A percentile compares a stretch with the other conserved stretches of the same genome.
phyloP scores from a whole-genome alignment of 495 filamentous ascomycete species.

The Tuber magnatum region DNA sequence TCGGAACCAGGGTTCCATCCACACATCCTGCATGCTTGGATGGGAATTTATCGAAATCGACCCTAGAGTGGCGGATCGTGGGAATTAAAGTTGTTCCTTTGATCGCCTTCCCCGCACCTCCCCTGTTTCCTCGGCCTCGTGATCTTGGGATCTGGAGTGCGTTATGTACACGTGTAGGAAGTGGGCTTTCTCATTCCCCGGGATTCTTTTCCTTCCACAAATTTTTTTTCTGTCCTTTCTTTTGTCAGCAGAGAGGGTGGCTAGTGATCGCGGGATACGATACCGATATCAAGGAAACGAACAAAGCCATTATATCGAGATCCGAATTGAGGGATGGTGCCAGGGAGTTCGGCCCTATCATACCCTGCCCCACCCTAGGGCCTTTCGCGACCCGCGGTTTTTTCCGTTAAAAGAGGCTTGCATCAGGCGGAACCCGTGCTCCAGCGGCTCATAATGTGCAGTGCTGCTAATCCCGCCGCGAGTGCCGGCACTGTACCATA shows the following conservation, averaged over 20 bases:
- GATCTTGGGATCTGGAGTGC: neutral
- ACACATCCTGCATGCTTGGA: conserved; percentile 1
- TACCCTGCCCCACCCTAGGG: neutral
- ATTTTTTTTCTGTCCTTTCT: neutral
- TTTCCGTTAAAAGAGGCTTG: neutral
- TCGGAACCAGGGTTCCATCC: neutral
- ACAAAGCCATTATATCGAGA: neutral
- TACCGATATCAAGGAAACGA: neutral
- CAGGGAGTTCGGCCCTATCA: neutral
- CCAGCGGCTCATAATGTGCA: neutral
- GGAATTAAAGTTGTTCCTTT: conserved; percentile 4
- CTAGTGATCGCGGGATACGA: no score
- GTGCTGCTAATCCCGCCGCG: neutral
- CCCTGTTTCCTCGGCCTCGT: neutral
- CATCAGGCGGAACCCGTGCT: neutral
- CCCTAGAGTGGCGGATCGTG: neutral
- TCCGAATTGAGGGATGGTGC: neutral
- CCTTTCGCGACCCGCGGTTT: neutral
- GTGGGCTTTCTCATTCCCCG: neutral
- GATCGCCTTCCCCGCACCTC: neutral
- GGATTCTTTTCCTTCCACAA: neutral
- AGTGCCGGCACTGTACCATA: neutral
- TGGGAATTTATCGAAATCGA: neutral
- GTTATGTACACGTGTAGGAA: neutral
- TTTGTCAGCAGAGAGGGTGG: neutral